Conservation (phyloP, 108 stramenopile genomes). For the Skeletonema tropicum region DNA sequence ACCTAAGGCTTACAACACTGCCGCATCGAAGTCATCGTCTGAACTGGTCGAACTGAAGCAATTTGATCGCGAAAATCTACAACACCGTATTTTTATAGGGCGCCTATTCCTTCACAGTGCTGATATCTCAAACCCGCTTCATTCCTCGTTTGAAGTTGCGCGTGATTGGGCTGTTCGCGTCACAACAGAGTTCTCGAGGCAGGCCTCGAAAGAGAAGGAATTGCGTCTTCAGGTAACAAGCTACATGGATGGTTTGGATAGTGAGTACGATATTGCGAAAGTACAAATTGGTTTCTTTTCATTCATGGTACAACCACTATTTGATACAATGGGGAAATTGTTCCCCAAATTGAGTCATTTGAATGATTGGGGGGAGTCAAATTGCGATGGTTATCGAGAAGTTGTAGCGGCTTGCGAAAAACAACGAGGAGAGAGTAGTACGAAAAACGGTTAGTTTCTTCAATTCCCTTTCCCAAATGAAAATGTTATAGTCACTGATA, state of each 20-base stretch:
- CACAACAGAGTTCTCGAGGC: constrained; percentile 46
- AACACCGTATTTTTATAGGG: constrained; percentile 34
- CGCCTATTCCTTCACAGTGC: constrained; percentile 45
- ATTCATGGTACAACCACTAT: constrained; percentile 60
- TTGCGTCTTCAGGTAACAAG: constrained; percentile 47
- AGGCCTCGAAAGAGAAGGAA: constrained; percentile 47
- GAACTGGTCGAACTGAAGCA: background rate
- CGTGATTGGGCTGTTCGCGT: constrained; percentile 57
- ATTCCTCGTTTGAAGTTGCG: constrained; percentile 49
- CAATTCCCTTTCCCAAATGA: background rate
- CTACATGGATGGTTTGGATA: constrained; percentile 56
- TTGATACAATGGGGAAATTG: constrained; percentile 17
- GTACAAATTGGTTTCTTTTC: constrained; percentile 58
- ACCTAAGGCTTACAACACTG: background rate
- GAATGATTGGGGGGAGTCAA: constrained; percentile 37
- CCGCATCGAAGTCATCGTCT: background rate
- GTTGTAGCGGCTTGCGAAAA: constrained; percentile 24
- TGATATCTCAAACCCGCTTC: constrained; percentile 51
- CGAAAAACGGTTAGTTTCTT: too few species aligned
- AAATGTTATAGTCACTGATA: background rate
- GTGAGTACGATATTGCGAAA: constrained; percentile 41
- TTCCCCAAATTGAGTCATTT: constrained; percentile 37
- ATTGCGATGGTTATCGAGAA: constrained; percentile 29
- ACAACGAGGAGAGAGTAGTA: background rate
- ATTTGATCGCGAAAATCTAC: constrained; percentile 19